Evolutionary conservation across 371 early-diverging fungal species (phyloP), one percentile per base, ranked within the genome.

Genomic region (Rhizopus sp.): DNA sequence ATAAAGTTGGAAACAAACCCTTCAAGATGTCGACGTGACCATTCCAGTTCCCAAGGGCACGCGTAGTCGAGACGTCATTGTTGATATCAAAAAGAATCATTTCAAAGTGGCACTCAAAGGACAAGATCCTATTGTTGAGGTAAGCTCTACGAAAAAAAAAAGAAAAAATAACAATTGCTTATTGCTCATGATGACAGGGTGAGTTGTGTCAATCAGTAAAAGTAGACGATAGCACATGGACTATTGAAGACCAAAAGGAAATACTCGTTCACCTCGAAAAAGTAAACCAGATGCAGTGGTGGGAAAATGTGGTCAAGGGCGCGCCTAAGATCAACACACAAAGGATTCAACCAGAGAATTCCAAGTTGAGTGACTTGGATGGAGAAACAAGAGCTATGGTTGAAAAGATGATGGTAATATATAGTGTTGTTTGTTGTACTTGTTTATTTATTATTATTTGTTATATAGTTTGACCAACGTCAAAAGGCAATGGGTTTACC

Each of bases 371-470:
- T 34, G 96, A 96, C 61, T 66, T 96, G 63, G 95, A 96, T 69
- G 92, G 92, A 37, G 96, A 96, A 58, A 94, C 96, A 0, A 76
- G 95, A 33, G 78, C 88, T 35, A 92, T 94, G 92, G 94, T 93
- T 34, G 87, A 89, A 57, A 89, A 89, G 54, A 88, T 89, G 90
- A 87, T 89, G 87, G 86, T 84, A 78, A 60, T 7, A 23, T 9
- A 31, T 17, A n/a, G 5, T 23, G 4, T 15, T 15, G 3, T 38
- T 13, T 8, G 12, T 49, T 32, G 42, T 59, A 35, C 32, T 35
- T 29, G 56, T 41, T 29, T 44, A 23, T 23, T 23, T 23, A 23
- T 23, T 23, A 23, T 23, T 23, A 23, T 23, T 23, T 23, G 23
- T 23, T 41, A 40, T 37, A 3, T 61, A 91, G 95, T 96, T 88